Percentiles rank a stretch among this genome's conserved stretches.
Evolutionary conservation across 192 early-diverging fungal genomes (phyloP).

Genomic region (Spizellomyces sp.): DNA sequence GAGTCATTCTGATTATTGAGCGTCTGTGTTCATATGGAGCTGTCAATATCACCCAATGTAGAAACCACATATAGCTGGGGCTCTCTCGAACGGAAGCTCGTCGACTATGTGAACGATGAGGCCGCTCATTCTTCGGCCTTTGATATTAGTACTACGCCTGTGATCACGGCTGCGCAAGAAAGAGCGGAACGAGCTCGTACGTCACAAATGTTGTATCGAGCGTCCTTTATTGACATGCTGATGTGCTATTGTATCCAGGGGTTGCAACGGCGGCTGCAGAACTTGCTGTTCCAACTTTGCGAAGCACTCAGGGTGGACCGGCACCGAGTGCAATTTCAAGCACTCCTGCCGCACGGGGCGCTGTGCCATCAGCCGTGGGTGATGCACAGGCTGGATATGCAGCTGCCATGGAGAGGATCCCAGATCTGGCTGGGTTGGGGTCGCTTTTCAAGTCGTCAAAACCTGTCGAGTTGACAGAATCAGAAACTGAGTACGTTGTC

Average conservation of each 20-base stretch:
- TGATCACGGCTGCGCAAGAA: slow-evolving; percentile 84
- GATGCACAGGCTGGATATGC: slow-evolving; percentile 79
- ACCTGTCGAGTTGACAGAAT: slow-evolving; percentile 83
- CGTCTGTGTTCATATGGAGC: background rate
- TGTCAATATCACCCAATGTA: slow-evolving; percentile 14
- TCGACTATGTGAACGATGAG: slow-evolving; percentile 78
- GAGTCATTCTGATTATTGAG: background rate
- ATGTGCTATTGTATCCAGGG: slow-evolving; percentile 27
- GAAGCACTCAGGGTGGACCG: too few species aligned
- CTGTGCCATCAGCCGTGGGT: slow-evolving; percentile 8
- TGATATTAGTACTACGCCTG: slow-evolving; percentile 76
- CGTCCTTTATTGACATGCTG: background rate
- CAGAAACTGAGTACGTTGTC: slow-evolving; percentile 95
- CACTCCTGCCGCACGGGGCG: background rate
- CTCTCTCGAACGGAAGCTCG: slow-evolving; percentile 83
- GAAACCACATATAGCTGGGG: slow-evolving; percentile 85
- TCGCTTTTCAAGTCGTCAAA: slow-evolving; percentile 82
- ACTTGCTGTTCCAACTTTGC: background rate
- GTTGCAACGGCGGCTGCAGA: slow-evolving; percentile 41
- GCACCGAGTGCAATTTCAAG: too few species aligned
- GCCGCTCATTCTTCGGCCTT: slow-evolving; percentile 66
- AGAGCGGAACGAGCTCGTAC: slow-evolving; percentile 73
- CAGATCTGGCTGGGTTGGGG: slow-evolving; percentile 83
- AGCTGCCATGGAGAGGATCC: slow-evolving; percentile 74
- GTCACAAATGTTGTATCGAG: background rate